A percentile compares a stretch with the other conserved stretches of the same genome.
Evolutionary conservation across 768 basidiomycete genomes (phyloP).

Genomic region (Russula dissimulans): DNA sequence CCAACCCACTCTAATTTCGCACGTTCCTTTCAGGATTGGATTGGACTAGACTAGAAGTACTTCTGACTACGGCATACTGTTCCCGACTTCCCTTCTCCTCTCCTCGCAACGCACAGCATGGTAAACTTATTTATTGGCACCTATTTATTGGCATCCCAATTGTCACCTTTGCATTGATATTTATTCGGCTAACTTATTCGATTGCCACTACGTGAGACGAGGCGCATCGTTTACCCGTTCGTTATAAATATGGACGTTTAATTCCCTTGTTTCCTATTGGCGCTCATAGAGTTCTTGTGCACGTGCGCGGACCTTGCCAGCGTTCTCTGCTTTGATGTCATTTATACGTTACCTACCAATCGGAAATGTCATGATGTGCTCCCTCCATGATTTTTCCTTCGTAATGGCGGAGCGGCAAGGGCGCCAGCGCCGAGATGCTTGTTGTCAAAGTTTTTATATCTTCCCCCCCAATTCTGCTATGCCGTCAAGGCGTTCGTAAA

Average conservation of each 20-base stretch:
- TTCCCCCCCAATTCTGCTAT: too few relatives aligned
- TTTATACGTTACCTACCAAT: too few relatives aligned
- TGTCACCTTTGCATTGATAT: slow-evolving; percentile 12
- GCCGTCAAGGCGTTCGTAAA: too few relatives aligned
- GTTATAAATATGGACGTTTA: slow-evolving; percentile 2
- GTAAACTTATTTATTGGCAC: slow-evolving; percentile 2
- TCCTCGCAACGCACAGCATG: slow-evolving; percentile 5
- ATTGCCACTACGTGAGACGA: background rate
- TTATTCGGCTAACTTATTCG: slow-evolving; percentile 17
- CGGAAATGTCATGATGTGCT: too few relatives aligned
- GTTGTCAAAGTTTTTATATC: too few relatives aligned
- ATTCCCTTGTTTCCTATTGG: background rate
- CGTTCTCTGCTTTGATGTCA: too few relatives aligned
- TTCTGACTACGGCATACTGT: slow-evolving; percentile 8
- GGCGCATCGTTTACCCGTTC: background rate
- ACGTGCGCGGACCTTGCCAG: background rate
- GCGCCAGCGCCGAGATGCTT: too few relatives aligned
- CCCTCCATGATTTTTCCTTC: too few relatives aligned
- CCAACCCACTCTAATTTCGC: background rate
- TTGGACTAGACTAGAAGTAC: background rate
- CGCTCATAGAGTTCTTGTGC: background rate
- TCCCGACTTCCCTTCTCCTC: background rate
- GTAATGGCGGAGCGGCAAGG: too few relatives aligned
- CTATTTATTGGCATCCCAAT: slow-evolving; percentile 9
- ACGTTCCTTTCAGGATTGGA: background rate